Base-by-base conservation (phyloP, 257 asterid species). In the Sherardia arvensis region DNA sequence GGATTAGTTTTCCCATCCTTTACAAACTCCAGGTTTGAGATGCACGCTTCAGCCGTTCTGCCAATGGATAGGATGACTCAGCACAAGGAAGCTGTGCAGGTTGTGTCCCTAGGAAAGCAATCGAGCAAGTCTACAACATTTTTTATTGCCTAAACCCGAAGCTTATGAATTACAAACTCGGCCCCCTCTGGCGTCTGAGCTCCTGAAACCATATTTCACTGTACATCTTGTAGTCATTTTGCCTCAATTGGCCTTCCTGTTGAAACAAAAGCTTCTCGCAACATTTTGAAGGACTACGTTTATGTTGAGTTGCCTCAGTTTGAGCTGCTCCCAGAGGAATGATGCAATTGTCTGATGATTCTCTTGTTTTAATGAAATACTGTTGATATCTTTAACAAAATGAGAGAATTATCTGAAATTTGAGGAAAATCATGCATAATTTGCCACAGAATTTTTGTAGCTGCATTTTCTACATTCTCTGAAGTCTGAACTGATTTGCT, bases 1-100 rank as follows among this genome's bases (percentile, higher is more conserved):
- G 99, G 99, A 53, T 63, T 93, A 72, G 99, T 90, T 17, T 93
- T 93, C 61, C 99, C 99, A 32, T 93, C 99, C 54, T 90, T 90
- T 60, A 87, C 99, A 4, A 93, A 97, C 71, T 93, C 99, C n/a
- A 85, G 96, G 69, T 87, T 84, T 15, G 96, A 90, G 73, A 93
- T 93, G 99, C 77, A 90, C 75, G 99, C 97, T 43, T 90, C 96
- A 1, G 99, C 97, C 51, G 99, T 93, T 63, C 73, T 93, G 72
- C 97, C 99, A 21, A 83, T 90, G 11, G 94, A 87, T 66, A 85
- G 97, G 28, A 83, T 93, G 83, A 84, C 96, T n/a, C 94, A 93
- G 87, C 86, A 83, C 66, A 81, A 95, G 18, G 88, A 85, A 64
- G 95, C 99, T 33, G 82, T 93, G 32, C 99, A 90, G 77, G 95